Evolutionary conservation across 2,329 filamentous ascomycete species (phyloP), one percentile per base, ranked within the genome.

Genomic region (Botryotinia calthae): DNA sequence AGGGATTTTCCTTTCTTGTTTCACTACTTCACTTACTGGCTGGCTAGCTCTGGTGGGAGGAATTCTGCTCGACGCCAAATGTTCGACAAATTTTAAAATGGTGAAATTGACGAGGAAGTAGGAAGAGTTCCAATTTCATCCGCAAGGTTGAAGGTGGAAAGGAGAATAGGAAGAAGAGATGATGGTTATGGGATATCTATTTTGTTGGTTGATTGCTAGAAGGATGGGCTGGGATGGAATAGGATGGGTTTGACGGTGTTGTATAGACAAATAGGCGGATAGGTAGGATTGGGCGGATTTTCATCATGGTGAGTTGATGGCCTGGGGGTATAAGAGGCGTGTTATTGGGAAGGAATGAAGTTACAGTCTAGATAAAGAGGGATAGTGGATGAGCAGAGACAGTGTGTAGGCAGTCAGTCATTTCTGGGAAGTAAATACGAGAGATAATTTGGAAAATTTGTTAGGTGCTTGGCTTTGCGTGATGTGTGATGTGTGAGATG

Each of bases 1-100:
- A 67, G 40, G 59, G 65, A 73, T 48, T 72, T 72, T 72, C 37
- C 37, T 72, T 66, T 40, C 42, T 48, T 59, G 18, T 54, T 59
- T 67, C 56, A 46, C 70, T 31, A 58, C 62, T 73, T 68, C 54
- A 54, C 48, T 71, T 72, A 65, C 56, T 44, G 51, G 54, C 56
- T 44, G 51, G 54, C 22, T 71, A 40, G 56, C 44, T 54, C 22
- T 65, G 59, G 40, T 54, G 40, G 48, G 54, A 40, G 34, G 44
- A n/a, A 58, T 56, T 59, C 62, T 72, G 64, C 71, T 76, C 63
- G 68, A 73, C 74, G 72, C 73, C 74, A 75, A 78, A 73, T 77
- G 78, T 77, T 76, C 78, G 75, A 75, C 76, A 77, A 70, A 73
- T 67, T 65, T 18, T 46, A 51, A 40, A 54, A 65, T 54, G 71